Conservation (phyloP, 2,329 filamentous ascomycete genomes). For the Aspergillus fructus region DNA sequence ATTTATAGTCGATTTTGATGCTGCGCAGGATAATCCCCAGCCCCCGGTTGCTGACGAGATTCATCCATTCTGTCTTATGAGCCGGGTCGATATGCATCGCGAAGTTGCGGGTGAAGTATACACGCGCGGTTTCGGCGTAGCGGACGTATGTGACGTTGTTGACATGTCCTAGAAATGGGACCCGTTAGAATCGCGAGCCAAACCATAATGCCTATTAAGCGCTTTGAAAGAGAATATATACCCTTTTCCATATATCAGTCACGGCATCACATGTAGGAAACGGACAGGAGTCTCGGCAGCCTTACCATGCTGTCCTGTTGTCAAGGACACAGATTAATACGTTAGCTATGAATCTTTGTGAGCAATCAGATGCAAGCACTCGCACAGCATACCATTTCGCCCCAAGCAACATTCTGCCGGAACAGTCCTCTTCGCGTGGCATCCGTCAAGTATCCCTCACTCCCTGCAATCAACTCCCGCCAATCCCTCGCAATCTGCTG, state of each 20-base stretch:
- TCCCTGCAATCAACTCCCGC: slow-evolving; percentile 69
- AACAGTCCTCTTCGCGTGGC: slow-evolving; percentile 62
- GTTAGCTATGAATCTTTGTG: slow-evolving; percentile 18
- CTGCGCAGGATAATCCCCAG: slow-evolving; percentile 76
- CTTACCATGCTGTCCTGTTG: slow-evolving; percentile 49
- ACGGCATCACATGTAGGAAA: background rate
- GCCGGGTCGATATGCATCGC: slow-evolving; percentile 61
- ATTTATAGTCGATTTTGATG: slow-evolving; percentile 83
- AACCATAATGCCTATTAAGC: background rate
- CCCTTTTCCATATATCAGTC: slow-evolving; percentile 22
- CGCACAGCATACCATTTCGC: slow-evolving; percentile 67
- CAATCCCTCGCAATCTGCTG: slow-evolving; percentile 63
- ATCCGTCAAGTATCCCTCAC: slow-evolving; percentile 71
- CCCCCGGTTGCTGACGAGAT: slow-evolving; percentile 65
- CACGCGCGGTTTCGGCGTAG: slow-evolving; percentile 77
- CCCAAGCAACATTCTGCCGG: slow-evolving; percentile 72
- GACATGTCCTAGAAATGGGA: slow-evolving; percentile 62
- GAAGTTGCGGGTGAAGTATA: slow-evolving; percentile 75
- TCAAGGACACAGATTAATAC: slow-evolving; percentile 1
- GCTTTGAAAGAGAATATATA: slow-evolving; percentile 16
- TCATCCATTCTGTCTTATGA: slow-evolving; percentile 64
- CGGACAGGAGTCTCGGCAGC: background rate
- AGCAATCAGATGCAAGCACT: background rate
- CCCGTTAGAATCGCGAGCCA: background rate
- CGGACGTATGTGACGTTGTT: slow-evolving; percentile 84